Conservation (phyloP, 768 basidiomycete species). For the Boletus eberwhitei region DNA sequence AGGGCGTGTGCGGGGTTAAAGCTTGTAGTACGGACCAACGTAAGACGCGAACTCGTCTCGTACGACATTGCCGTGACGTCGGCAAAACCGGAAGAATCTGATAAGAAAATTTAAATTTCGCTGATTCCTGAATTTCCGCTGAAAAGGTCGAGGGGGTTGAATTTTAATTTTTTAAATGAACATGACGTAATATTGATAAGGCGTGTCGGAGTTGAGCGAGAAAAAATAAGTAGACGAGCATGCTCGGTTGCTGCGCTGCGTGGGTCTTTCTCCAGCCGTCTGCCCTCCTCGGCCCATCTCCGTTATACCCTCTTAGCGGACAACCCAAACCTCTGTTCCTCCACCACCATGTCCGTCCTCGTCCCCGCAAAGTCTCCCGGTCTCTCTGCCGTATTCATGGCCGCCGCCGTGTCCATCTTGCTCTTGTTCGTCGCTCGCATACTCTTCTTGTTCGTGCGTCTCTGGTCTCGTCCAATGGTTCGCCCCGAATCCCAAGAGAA, state of each 20-base stretch:
- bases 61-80: conserved; percentile 8
- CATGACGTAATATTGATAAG: conserved; percentile 17
- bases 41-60: not conserved
- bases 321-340: not conserved
- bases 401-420: conserved; percentile 25
- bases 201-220: conserved; percentile 22
- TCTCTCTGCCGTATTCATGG: conserved; percentile 32
- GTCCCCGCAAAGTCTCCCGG: conserved; percentile 29
- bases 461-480: conserved; percentile 24
- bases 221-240: conserved; percentile 22
- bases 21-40: not conserved
- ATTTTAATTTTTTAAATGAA: not conserved
- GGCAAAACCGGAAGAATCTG: not conserved
- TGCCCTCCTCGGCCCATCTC: conserved; percentile 23
- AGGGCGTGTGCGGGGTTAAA: conserved; percentile 11
- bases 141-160: not conserved
- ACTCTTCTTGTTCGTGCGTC: conserved; percentile 24
- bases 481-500: conserved; percentile 18
- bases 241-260: conserved; percentile 13
- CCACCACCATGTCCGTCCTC: conserved; percentile 29
- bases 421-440: conserved; percentile 32
- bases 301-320: conserved; percentile 26
- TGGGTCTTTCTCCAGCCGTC: conserved; percentile 14
- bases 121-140: too few species aligned
- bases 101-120: too few species aligned